Conservation (phyloP, 2,329 filamentous ascomycete species). For the Chalara sp. region DNA sequence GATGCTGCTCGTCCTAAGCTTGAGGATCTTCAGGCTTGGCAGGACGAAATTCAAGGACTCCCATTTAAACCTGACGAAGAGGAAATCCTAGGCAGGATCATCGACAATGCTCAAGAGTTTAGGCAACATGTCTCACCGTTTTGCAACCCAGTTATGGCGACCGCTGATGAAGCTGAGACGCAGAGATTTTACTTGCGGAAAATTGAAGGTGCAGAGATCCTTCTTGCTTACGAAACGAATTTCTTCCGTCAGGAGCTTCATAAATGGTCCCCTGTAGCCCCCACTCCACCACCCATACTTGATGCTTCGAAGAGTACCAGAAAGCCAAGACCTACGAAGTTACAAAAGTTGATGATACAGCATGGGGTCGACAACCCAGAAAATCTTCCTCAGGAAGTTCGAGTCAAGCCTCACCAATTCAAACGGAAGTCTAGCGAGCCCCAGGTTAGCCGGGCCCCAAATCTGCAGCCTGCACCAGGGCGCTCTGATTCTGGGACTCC, state of each 20-base stretch:
- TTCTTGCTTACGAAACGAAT: conserved; percentile 91
- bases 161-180: conserved; percentile 78
- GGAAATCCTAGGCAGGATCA: conserved; percentile 75
- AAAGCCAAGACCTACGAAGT: conserved; percentile 92
- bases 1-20: conserved; percentile 93
- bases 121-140: conserved; percentile 73
- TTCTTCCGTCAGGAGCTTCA: conserved; percentile 94
- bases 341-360: conserved; percentile 88
- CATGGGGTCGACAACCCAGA: conserved; percentile 87
- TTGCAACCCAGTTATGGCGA: conserved; percentile 75
- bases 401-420: conserved; percentile 26
- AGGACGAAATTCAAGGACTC: conserved; percentile 70
- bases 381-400: conserved; percentile 68
- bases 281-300: conserved; percentile 75
- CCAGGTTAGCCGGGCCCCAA: conserved; percentile 19
- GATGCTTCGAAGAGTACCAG: conserved; percentile 86
- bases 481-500: conserved; percentile 25
- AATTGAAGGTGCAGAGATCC: conserved; percentile 91
- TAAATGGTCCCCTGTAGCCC: conserved; percentile 87
- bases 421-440: conserved; percentile 27
- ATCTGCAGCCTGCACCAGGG: conserved; percentile 25
- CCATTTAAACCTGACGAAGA: conserved; percentile 98
- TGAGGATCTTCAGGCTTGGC: conserved; percentile 79
- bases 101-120: conserved; percentile 78
- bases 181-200: conserved; percentile 95